Base-by-base conservation (phyloP, 768 basidiomycete species). In the Serendipita vermifera region DNA sequence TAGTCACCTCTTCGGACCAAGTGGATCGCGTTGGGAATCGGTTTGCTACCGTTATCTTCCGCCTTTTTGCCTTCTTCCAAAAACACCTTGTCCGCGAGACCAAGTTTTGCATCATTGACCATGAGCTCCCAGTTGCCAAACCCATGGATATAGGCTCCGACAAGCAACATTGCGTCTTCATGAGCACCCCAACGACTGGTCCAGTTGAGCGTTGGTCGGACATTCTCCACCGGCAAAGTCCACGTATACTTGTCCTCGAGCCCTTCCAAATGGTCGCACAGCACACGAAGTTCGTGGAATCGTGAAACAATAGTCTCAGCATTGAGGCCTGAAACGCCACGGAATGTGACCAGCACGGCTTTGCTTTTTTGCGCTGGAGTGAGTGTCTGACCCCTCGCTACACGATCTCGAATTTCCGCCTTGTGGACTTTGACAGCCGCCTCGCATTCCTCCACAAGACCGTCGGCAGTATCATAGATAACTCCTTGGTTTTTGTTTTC, bases 41-140 rank as follows among this genome's bases (percentile, higher is more conserved):
- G 88, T 64, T 88, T 80, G 61, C 78, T 86, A 35, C 55, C 55
- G 15, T 82, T 71, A 63, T 92, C 87, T 71, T 90, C 86, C 31
- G 82, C 85, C 69, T 96, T 94, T 74, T 97, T 98, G 63, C 86
- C 88, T 68, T 97, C 93, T 66, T 97, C 96, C 54, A 99, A 76
- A 81, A 97, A 98, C 73, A 99, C 94, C 67, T 97, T 97, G 68
- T 85, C 90, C 1, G 81, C 78, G 13, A 99, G 75, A 2, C 82
- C 81, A 11, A 99, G 81, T 58, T 79, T 79, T 11, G 79, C 68
- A 66, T 99, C 96, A 70, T 92, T 88, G 56, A 81, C 79, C 76
- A 98, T 98, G 24, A 79, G 77, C 65, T 98, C 96, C 96, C 96
- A 99, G 64, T 86, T 88, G 13, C 93, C 94, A 66, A 98, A 94